phyloP scores from a whole-genome alignment of 2,329 filamentous ascomycete genomes.

The Calonectria henricotiae region DNA sequence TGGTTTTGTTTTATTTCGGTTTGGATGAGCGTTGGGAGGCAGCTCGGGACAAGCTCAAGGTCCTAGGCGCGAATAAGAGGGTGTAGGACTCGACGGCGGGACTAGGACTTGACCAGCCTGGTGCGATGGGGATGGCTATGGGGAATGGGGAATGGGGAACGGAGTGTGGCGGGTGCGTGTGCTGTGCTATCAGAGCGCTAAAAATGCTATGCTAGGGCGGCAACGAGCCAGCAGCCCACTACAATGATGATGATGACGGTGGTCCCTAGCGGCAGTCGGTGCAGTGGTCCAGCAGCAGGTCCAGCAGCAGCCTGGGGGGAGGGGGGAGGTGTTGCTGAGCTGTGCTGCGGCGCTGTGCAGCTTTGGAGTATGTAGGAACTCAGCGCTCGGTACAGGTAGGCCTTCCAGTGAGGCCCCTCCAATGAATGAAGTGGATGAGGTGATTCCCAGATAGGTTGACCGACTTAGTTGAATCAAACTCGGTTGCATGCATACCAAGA shows the following conservation, averaged over 20 bases:
- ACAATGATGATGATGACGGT: conserved; percentile 14
- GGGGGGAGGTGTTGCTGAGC: background rate
- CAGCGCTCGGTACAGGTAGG: too few species aligned
- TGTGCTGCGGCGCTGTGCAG: too few species aligned
- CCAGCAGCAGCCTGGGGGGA: background rate
- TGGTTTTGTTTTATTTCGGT: conserved; percentile 49
- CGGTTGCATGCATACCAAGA: too few species aligned
- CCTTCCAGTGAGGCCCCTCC: too few species aligned
- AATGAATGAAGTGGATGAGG: too few species aligned
- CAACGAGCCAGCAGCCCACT: conserved; percentile 22
- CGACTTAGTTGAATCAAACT: too few species aligned
- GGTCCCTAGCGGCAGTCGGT: conserved; percentile 12
- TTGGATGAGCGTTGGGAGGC: conserved; percentile 48
- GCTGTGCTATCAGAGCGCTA: conserved; percentile 11
- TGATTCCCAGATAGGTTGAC: too few species aligned
- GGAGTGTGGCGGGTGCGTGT: conserved; percentile 15
- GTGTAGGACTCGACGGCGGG: conserved; percentile 53
- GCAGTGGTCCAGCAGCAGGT: background rate
- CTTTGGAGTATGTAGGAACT: too few species aligned
- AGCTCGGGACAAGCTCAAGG: conserved; percentile 51
- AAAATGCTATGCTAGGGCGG: conserved; percentile 20
- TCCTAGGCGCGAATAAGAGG: conserved; percentile 49
- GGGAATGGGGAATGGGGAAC: conserved; percentile 15
- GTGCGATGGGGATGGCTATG: conserved; percentile 32
- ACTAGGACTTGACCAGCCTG: conserved; percentile 51